phyloP scores from a whole-genome alignment of 2,329 filamentous ascomycete genomes.

The Phialophora chinensis region DNA sequence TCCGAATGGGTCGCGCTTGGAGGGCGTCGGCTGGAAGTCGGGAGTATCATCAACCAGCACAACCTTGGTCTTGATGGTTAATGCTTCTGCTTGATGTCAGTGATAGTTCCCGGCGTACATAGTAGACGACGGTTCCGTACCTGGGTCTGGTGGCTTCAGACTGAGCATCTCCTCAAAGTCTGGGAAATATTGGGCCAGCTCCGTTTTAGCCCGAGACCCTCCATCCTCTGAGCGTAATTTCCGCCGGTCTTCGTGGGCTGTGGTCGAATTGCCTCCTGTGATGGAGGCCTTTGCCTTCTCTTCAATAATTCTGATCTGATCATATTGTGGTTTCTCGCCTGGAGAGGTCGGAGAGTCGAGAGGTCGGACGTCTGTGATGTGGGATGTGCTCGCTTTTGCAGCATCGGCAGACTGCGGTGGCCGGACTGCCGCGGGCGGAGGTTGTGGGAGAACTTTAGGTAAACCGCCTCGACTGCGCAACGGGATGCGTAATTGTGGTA shows the following conservation, averaged over 20 bases:
- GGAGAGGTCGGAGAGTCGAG: constrained; percentile 31
- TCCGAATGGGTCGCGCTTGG: constrained; percentile 40
- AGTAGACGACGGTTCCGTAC: constrained; percentile 54
- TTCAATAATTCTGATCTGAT: constrained; percentile 40
- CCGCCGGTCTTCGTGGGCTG: constrained; percentile 63
- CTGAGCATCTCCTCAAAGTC: constrained; percentile 95
- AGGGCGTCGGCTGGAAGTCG: constrained; percentile 29
- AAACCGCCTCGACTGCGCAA: constrained; percentile 37
- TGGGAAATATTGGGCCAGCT: constrained; percentile 86
- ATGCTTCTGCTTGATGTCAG: constrained; percentile 63
- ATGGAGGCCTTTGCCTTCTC: constrained; percentile 38
- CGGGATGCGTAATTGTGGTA: constrained; percentile 37
- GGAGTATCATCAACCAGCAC: constrained; percentile 67
- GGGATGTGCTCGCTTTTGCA: constrained; percentile 19
- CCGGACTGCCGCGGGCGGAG: constrained; percentile 19
- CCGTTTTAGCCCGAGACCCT: constrained; percentile 84
- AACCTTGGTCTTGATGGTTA: constrained; percentile 75
- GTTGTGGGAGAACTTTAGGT: constrained; percentile 25
- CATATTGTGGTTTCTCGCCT: constrained; percentile 38
- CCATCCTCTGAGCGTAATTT: constrained; percentile 85
- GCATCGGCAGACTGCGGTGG: constrained; percentile 18
- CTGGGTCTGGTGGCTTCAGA: constrained; percentile 77
- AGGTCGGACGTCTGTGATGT: constrained; percentile 17
- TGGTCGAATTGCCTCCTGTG: constrained; percentile 18
- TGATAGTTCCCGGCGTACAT: constrained; percentile 17